These are phyloP conservation scores for Truncatella angustata DNA, from an alignment of 2,329 filamentous ascomycete genomes.

Conservation along the genomic window DNA sequence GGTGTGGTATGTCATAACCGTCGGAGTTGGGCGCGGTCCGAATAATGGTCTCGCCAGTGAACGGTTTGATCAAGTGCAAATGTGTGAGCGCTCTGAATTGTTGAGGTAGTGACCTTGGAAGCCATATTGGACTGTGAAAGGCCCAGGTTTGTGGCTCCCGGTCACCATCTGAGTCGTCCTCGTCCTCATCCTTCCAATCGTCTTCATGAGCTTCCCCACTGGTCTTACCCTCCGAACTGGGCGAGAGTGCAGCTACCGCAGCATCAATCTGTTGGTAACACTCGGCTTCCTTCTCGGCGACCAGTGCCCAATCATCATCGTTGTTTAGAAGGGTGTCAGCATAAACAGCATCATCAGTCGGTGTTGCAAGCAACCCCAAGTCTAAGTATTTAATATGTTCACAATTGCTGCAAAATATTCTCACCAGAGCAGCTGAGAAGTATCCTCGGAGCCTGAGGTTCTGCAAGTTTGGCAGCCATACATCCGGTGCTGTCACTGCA, in stretches of 20 bases:
- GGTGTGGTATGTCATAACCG: background rate
- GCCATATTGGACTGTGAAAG: conserved; percentile 2
- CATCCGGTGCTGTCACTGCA: background rate
- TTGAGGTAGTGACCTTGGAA: background rate
- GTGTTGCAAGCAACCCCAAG: conserved; percentile 2
- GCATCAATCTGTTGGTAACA: background rate
- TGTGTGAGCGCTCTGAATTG: conserved; percentile 6
- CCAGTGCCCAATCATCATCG: background rate
- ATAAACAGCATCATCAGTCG: conserved; percentile 2
- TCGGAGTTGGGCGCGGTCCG: background rate
- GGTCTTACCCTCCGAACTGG: background rate
- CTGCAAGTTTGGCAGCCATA: background rate
- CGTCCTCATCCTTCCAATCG: background rate
- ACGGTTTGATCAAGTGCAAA: conserved; percentile 10
- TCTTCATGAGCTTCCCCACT: background rate
- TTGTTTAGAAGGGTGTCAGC: background rate
- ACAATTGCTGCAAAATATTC: conserved; percentile 5
- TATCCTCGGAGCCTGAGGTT: conserved; percentile 11
- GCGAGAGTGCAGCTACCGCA: background rate
- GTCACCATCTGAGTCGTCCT: background rate
- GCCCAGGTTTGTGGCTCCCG: background rate
- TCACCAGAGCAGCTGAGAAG: conserved; percentile 5
- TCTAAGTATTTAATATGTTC: conserved; percentile 1
- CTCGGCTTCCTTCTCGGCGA: background rate
- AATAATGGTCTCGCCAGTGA: background rate